Conservation (phyloP, 306 rosid genomes). For the Macrotyloma uniflorum region DNA sequence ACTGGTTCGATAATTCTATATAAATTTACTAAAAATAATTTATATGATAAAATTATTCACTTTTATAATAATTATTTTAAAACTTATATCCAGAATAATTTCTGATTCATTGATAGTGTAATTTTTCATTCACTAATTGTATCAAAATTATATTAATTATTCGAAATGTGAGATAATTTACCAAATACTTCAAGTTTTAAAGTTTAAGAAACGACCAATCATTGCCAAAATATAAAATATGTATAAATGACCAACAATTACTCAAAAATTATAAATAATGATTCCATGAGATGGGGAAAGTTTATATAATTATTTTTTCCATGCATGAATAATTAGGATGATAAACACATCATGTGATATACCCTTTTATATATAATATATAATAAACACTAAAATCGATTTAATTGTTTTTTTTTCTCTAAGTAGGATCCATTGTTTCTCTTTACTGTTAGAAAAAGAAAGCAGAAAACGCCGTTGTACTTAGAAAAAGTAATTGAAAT, state of each 20-base stretch:
- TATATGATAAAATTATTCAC: background rate
- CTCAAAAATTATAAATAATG: too few relatives aligned
- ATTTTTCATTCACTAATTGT: background rate
- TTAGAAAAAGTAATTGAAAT: background rate
- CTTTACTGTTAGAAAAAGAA: conserved; percentile 7
- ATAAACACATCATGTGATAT: too few relatives aligned
- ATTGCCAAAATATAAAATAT: too few relatives aligned
- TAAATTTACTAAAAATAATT: background rate
- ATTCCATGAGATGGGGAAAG: too few relatives aligned
- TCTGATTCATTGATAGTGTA: background rate
- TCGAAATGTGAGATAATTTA: background rate
- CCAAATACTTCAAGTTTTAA: background rate
- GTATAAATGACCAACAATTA: too few relatives aligned
- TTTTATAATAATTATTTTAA: background rate
- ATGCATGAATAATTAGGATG: too few relatives aligned
- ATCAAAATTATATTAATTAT: background rate
- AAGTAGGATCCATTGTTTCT: background rate
- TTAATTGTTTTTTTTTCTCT: background rate
- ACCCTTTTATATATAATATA: too few relatives aligned
- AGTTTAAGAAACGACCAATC: background rate
- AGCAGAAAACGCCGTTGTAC: background rate
- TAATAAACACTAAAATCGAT: background rate
- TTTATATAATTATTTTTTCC: too few relatives aligned
- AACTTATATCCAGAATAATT: background rate
- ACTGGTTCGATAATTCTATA: background rate